Evolutionary conservation across 257 asterid genomes (phyloP), one percentile per base, ranked within the genome.

Genomic region (Leonotis leonurus): DNA sequence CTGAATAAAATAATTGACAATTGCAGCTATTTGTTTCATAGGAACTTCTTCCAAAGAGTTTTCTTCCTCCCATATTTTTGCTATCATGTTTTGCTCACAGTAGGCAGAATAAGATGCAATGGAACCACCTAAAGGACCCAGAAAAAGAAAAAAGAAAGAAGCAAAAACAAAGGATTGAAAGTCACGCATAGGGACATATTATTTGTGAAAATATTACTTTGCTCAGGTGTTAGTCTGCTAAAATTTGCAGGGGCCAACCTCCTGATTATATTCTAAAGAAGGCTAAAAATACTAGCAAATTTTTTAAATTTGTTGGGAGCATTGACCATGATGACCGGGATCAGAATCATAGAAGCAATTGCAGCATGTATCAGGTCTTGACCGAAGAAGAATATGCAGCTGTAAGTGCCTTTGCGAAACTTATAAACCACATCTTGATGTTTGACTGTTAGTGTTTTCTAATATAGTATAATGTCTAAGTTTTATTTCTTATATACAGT

Each of bases 301-400:
- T 93, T 77, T 93, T 93, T 77, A 89, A 93, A 75, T 80, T 80
- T 69, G 72, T 75, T 26, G 97, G 97, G 78, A 87, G 85, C 75
- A 64, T 85, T 77, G 81, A 70, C 73, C 83, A 78, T 53, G 96
- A 84, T 68, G 95, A 75, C 70, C 71, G 69, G 67, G 81, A 81
- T 54, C 79, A 72, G 65, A 81, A 68, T 76, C 66, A 83, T 46
- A 67, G 72, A 65, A 67, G 79, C 66, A 81, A 80, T 70, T 76
- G 66, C 67, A 85, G 88, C 75, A 79, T 83, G 77, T 93, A 77
- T 73, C 88, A 83, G 64, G 81, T 80, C 69, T 80, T 93, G 82
- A 80, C 85, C 32, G 96, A 85, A 75, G 96, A 89, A 68, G 99
- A 93, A 77, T 89, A 79, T 79, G 94, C 93, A 75, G 83, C 85